These are phyloP conservation scores for Arabidopsis lyrata DNA, from an alignment of 441 rosid genomes.

Conservation along the genomic window DNA sequence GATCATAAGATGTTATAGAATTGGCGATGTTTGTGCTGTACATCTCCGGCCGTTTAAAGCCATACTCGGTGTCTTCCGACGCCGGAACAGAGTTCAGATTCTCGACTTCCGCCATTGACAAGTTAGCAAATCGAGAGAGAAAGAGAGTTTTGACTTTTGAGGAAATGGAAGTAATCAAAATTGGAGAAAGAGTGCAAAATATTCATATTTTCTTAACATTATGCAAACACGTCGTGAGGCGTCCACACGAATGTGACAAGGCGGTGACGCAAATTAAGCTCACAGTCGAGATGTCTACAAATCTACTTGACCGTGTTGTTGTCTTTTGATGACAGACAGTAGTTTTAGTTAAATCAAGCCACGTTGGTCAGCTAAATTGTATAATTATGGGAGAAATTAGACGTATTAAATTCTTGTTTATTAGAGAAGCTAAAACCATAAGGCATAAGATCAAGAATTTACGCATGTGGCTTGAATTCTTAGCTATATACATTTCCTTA, in stretches of 20 bases:
- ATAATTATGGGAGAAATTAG: not conserved
- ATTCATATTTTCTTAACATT: not conserved
- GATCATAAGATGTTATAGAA: constrained; percentile 68
- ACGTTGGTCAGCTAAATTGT: constrained; percentile 36
- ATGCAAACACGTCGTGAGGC: constrained; percentile 36
- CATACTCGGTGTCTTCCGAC: constrained; percentile 65
- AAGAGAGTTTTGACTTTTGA: constrained; percentile 6
- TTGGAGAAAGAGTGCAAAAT: constrained; percentile 2
- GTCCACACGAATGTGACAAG: constrained; percentile 15
- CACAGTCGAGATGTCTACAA: not conserved
- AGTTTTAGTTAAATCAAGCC: not conserved
- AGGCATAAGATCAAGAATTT: not conserved
- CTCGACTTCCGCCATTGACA: constrained; percentile 48
- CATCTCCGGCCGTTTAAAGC: constrained; percentile 86
- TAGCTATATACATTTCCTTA: constrained; percentile 25
- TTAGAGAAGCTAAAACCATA: not conserved
- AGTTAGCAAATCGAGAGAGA: not conserved
- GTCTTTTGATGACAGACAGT: constrained; percentile 14
- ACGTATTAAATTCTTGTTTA: not conserved
- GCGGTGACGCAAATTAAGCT: constrained; percentile 4
- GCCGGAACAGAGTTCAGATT: constrained; percentile 44
- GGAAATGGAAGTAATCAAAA: too few relatives aligned
- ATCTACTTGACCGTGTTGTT: not conserved
- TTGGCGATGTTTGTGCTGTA: constrained; percentile 67
- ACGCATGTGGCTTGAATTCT: constrained; percentile 1